These are phyloP conservation scores for Aristolochia fimbriata DNA, from an alignment of 164 flowering plant genomes.

Conservation along the genomic window DNA sequence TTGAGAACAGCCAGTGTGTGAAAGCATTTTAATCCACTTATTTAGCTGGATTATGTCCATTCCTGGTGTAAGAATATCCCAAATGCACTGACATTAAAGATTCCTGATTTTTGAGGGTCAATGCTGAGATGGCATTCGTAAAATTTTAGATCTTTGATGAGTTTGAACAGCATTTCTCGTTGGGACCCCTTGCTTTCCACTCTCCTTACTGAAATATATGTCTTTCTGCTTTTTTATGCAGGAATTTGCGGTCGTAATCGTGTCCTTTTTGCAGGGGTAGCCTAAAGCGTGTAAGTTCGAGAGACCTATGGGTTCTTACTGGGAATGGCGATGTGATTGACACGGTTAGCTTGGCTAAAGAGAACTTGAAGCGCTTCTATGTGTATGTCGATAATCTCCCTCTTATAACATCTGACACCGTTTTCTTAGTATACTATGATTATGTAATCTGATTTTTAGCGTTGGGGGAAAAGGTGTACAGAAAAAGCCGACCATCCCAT, in stretches of 20 bases:
- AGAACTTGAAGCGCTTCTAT: slow-evolving; percentile 72
- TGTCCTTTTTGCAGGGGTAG: slow-evolving; percentile 97
- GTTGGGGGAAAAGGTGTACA: slow-evolving; percentile 29
- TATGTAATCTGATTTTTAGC: slow-evolving; percentile 41
- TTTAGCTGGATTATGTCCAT: neutral
- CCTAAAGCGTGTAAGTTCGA: slow-evolving; percentile 44
- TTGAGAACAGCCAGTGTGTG: neutral
- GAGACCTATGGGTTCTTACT: slow-evolving; percentile 90
- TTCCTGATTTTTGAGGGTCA: too few species aligned
- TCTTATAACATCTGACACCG: slow-evolving; percentile 45
- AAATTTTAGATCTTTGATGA: too few species aligned
- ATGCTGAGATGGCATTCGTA: too few species aligned
- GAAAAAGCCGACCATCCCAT: slow-evolving; percentile 19
- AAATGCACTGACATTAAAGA: too few species aligned
- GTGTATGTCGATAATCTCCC: slow-evolving; percentile 67
- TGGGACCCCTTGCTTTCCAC: neutral
- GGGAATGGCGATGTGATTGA: slow-evolving; percentile 65
- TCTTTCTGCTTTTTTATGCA: slow-evolving; percentile 17
- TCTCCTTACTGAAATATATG: neutral
- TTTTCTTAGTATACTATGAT: slow-evolving; percentile 51
- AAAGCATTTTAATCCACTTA: neutral
- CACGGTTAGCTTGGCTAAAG: slow-evolving; percentile 46
- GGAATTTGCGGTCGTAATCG: slow-evolving; percentile 82
- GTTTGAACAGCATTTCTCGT: too few species aligned
- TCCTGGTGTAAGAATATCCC: too few species aligned